Percentiles rank a stretch among this genome's conserved stretches.
phyloP scores from a whole-genome alignment of 768 basidiomycete species.

The Kwoniella newhampshirensis region DNA sequence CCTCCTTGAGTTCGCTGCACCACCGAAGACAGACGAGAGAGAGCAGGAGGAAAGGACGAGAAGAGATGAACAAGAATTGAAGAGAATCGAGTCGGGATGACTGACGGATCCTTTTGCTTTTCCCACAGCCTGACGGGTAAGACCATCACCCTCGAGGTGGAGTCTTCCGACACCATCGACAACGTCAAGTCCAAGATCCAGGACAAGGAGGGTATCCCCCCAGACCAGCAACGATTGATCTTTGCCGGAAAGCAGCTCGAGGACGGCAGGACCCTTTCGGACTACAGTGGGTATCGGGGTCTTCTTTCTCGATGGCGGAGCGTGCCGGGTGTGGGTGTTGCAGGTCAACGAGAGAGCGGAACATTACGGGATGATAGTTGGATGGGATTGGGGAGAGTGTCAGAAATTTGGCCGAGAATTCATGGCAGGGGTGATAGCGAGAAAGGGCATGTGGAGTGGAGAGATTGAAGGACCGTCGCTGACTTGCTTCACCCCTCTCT shows the following conservation, averaged over 20 bases:
- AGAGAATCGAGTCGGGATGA: not conserved
- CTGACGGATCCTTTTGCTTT: constrained; percentile 4
- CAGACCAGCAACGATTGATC: constrained; percentile 58
- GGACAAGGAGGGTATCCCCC: constrained; percentile 56
- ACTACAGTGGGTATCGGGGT: constrained; percentile 49
- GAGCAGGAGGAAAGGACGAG: not conserved
- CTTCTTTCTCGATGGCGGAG: not conserved
- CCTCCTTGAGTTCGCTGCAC: constrained; percentile 9
- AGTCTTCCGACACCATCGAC: constrained; percentile 58
- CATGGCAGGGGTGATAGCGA: not conserved
- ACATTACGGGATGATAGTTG: not conserved
- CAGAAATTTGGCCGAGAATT: not conserved
- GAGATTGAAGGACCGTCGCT: not conserved
- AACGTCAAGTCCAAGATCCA: constrained; percentile 57
- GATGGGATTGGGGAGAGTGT: not conserved
- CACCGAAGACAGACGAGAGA: not conserved
- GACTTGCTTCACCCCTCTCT: constrained; percentile 9
- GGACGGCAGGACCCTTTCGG: constrained; percentile 55
- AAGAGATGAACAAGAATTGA: not conserved
- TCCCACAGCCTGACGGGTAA: constrained; percentile 62
- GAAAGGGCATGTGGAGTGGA: not conserved
- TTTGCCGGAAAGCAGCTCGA: constrained; percentile 60
- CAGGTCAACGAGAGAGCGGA: not conserved
- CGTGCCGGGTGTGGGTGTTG: not conserved
- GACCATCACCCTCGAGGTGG: constrained; percentile 66